Evolutionary conservation across 2,329 filamentous ascomycete species (phyloP).

Genomic region (Penicillium glabrum): DNA sequence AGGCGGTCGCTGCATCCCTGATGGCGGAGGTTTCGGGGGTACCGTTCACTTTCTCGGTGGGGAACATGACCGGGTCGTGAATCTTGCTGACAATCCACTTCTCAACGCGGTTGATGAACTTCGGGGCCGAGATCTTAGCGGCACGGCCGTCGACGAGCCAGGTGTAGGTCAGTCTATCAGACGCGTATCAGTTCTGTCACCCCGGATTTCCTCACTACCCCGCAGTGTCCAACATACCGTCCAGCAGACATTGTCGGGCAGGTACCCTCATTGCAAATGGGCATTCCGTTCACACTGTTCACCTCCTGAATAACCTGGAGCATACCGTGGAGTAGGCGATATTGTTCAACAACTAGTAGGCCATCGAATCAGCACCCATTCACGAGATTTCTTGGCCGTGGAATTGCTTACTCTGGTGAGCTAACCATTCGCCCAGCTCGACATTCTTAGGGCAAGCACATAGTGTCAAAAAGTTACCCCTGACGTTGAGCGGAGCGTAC

Average conservation of each 20-base stretch:
- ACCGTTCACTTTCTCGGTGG: slow-evolving; percentile 72
- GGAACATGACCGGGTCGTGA: slow-evolving; percentile 85
- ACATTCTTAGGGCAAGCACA: slow-evolving; percentile 91
- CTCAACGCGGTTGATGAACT: slow-evolving; percentile 94
- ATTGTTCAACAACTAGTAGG: slow-evolving; percentile 80
- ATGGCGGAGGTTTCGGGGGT: slow-evolving; percentile 56
- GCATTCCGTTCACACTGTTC: slow-evolving; percentile 70
- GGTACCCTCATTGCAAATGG: slow-evolving; percentile 78
- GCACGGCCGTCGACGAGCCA: slow-evolving; percentile 90
- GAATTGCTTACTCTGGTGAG: slow-evolving; percentile 75
- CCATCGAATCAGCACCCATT: slow-evolving; percentile 8
- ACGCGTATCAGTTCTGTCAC: slow-evolving; percentile 14
- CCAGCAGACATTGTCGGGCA: slow-evolving; percentile 96
- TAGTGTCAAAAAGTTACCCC: slow-evolving; percentile 95
- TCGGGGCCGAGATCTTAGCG: slow-evolving; percentile 85
- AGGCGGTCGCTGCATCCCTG: slow-evolving; percentile 53
- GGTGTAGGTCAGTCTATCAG: slow-evolving; percentile 80
- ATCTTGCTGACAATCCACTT: slow-evolving; percentile 97
- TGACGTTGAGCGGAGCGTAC: slow-evolving; percentile 80
- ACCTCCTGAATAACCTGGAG: slow-evolving; percentile 84
- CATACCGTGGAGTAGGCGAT: slow-evolving; percentile 84
- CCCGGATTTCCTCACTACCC: slow-evolving; percentile 11
- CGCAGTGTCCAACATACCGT: slow-evolving; percentile 61
- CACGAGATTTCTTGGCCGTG: not conserved
- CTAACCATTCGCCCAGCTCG: slow-evolving; percentile 92